Evolutionary conservation across 1,284 basidiomycete genomes (phyloP).

Genomic region (Apiotrichum siamense): DNA sequence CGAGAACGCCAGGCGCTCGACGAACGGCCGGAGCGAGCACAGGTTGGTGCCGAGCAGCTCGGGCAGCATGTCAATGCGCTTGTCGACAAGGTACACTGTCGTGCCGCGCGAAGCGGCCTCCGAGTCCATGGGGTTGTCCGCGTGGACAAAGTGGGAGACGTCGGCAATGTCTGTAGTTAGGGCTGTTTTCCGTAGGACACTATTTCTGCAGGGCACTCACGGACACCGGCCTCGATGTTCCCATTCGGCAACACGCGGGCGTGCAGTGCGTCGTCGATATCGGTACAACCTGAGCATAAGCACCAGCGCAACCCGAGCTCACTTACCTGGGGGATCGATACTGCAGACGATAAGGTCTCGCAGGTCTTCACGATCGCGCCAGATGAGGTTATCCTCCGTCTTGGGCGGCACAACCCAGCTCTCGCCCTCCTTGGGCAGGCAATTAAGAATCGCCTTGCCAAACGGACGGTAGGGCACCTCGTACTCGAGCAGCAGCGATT

Average conservation of each 20-base stretch:
- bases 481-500: conserved; percentile 88
- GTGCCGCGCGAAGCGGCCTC: conserved; percentile 94
- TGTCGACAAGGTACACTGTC: conserved; percentile 97
- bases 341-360: conserved; percentile 84
- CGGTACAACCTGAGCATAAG: conserved; percentile 69
- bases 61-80: conserved; percentile 98
- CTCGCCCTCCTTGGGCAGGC: conserved; percentile 85
- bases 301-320: background rate
- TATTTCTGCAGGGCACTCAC: conserved; percentile 55
- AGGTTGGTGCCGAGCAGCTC: conserved; percentile 90
- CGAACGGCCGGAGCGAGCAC: conserved; percentile 86
- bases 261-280: conserved; percentile 99
- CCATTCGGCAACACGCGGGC: conserved; percentile 83
- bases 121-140: conserved; percentile 93
- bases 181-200: no score
- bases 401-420: conserved; percentile 88
- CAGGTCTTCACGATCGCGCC: conserved; percentile 85
- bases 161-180: conserved; percentile 80
- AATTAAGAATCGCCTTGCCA: conserved; percentile 86
- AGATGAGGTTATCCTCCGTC: conserved; percentile 54
- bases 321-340: conserved; percentile 86
- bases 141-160: conserved; percentile 90
- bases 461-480: conserved; percentile 97
- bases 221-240: conserved; percentile 95
- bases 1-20: conserved; percentile 92